Evolutionary conservation across 2,329 filamentous ascomycete species (phyloP), one percentile per base, ranked within the genome.

Genomic region (Talaromyces sp.): DNA sequence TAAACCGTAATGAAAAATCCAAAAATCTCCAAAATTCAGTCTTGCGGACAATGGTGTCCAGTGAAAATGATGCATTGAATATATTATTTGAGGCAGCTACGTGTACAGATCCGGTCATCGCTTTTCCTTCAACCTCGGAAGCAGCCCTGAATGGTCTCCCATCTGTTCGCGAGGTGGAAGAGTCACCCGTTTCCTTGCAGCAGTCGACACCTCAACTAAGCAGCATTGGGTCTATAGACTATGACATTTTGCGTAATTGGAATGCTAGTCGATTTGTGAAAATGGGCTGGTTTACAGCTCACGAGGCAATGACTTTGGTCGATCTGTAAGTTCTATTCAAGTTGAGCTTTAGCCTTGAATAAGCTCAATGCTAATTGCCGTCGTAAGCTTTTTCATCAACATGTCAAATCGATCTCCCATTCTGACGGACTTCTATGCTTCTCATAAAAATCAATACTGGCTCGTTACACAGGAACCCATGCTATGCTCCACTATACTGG

Each of bases 221-320:
- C 19, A 47, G 19, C 19, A 47, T 47, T 24, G 45, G 5, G 2
- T 47, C 45, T 13, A 22, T 47, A 24, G 45, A 47, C 0, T 47
- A 47, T 76, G 72, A 76, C 22, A 76, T 78, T 11, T 68, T 82
- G 8, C 75, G 76, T 27, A 69, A 79, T 22, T 83, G 81, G 81
- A 80, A 79, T 14, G 73, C 74, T 1, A 81, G 79, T 67, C 78
- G 82, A 1, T 85, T 84, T 66, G 82, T 84, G n/a, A 79, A 79
- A 63, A 82, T 83, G 79, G 83, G 83, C 0, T 84, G 82, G 82
- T 81, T 85, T 63, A 81, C 82, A 0, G 82, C 83, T 0, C 75
- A 80, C 33, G 83, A 85, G 67, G 83, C 82, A 13, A 74, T 84
- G 3, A 78, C 75, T 6, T 81, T 82, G 47, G 74, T 84, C 41